Evolutionary conservation across 2,329 filamentous ascomycete species (phyloP).

Genomic region (Coniochaeta sp.): DNA sequence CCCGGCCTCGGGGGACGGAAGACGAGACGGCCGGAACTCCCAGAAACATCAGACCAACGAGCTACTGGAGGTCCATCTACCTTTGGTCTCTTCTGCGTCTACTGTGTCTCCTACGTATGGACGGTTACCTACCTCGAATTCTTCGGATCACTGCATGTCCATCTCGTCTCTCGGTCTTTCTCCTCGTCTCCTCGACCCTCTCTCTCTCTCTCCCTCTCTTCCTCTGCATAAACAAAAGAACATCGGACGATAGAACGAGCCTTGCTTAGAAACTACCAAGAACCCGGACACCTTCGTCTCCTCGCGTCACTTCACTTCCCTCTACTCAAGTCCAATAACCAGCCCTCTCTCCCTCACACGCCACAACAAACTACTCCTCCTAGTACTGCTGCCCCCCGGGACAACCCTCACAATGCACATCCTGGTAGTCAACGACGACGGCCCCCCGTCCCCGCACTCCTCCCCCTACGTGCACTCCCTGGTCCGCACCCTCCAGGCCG

Average conservation of each 20-base stretch:
- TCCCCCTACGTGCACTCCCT: conserved; percentile 76
- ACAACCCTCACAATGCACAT: conserved; percentile 44
- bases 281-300: no score
- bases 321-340: no score
- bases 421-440: conserved; percentile 71
- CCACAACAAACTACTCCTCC: neutral
- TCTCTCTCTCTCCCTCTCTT: neutral
- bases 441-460: conserved; percentile 68
- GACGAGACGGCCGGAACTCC: neutral
- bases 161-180: no score
- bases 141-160: no score
- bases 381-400: neutral
- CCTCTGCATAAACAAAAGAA: no score
- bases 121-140: no score
- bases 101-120: no score
- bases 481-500: conserved; percentile 60
- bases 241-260: neutral
- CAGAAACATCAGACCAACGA: neutral
- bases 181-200: neutral
- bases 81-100: no score
- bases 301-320: no score
- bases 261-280: no score
- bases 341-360: neutral
- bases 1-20: neutral
- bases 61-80: no score